These are phyloP conservation scores for Claviceps sp. DNA, from an alignment of 2,329 filamentous ascomycete species.

Conservation along the genomic window DNA sequence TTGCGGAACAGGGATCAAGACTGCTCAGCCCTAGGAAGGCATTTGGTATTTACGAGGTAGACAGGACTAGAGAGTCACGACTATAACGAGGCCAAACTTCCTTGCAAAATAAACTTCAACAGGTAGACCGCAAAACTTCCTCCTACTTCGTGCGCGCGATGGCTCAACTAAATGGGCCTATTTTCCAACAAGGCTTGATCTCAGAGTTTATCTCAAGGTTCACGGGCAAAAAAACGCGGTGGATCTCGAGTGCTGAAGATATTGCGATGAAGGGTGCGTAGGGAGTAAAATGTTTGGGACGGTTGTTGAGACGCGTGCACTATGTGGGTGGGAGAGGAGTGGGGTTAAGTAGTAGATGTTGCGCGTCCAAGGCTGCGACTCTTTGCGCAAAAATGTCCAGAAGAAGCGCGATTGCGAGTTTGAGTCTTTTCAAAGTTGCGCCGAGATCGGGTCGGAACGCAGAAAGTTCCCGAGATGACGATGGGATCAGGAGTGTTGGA, in stretches of 20 bases:
- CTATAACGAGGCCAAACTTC: conserved; percentile 15
- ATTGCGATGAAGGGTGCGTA: background rate
- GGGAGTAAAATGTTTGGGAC: background rate
- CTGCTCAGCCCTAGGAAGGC: conserved; percentile 14
- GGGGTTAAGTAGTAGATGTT: background rate
- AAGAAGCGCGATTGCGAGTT: background rate
- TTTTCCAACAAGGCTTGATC: background rate
- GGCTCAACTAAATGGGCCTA: background rate
- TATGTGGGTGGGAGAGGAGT: background rate
- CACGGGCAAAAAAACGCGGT: background rate
- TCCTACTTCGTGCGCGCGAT: conserved; percentile 1
- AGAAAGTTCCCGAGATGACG: background rate
- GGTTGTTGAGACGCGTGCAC: background rate
- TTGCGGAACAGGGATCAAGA: conserved; percentile 13
- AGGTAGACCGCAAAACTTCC: background rate
- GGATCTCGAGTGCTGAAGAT: background rate
- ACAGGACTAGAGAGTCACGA: conserved; percentile 20
- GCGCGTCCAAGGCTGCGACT: background rate
- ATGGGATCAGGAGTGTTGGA: background rate
- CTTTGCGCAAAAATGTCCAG: background rate
- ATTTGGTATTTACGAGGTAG: conserved; percentile 20
- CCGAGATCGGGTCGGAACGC: background rate
- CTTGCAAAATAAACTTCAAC: background rate
- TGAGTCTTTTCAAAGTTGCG: background rate
- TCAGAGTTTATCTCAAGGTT: background rate